phyloP scores from a whole-genome alignment of 495 filamentous ascomycete species.

The Xylona heveae region DNA sequence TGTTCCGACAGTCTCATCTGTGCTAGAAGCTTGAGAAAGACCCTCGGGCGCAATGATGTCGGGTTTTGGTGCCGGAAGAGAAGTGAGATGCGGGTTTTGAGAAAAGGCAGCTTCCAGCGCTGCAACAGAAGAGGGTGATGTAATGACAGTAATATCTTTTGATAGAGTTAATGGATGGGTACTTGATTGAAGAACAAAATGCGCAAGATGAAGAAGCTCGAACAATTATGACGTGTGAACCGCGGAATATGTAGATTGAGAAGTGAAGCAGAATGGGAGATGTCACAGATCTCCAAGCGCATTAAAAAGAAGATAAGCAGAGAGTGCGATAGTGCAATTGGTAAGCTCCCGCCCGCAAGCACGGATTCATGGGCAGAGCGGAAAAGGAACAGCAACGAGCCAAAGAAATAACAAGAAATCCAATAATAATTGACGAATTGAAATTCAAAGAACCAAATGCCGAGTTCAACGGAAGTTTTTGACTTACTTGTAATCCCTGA shows the following conservation, averaged over 20 bases:
- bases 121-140: slow-evolving; percentile 47
- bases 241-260: slow-evolving; percentile 1
- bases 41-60: slow-evolving; percentile 52
- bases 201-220: too few relatives aligned
- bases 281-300: too few relatives aligned
- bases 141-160: slow-evolving; percentile 64
- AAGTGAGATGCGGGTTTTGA: slow-evolving; percentile 73
- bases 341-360: too few relatives aligned
- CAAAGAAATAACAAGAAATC: too few relatives aligned
- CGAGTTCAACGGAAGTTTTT: background rate
- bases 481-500: slow-evolving; percentile 55
- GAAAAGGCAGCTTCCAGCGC: slow-evolving; percentile 59
- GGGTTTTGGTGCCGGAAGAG: slow-evolving; percentile 50
- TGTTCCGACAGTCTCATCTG: slow-evolving; percentile 84
- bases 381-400: too few relatives aligned
- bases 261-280: too few relatives aligned
- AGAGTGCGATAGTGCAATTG: too few relatives aligned
- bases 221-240: background rate
- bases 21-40: slow-evolving; percentile 59
- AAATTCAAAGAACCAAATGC: too few relatives aligned
- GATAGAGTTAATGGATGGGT: background rate
- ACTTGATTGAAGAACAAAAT: too few relatives aligned
- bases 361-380: too few relatives aligned
- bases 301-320: too few relatives aligned
- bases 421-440: too few relatives aligned